A percentile compares a stretch with the other conserved stretches of the same genome.
phyloP scores from a whole-genome alignment of 352 stramenopile genomes.

The Nothophytophthora sp. region DNA sequence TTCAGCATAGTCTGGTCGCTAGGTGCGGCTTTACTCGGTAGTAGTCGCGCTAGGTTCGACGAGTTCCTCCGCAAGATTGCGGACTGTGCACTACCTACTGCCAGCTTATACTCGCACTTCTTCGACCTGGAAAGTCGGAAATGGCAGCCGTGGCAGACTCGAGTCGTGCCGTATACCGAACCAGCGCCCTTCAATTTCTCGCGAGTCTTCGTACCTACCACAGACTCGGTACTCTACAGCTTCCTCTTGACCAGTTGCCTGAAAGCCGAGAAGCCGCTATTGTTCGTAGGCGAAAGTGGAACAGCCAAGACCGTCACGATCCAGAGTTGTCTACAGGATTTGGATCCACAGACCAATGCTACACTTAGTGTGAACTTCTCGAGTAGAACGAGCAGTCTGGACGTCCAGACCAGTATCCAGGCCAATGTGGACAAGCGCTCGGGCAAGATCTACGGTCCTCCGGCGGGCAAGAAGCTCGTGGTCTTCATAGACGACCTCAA shows the following conservation, averaged over 20 bases:
- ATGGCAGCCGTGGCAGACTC: constrained; percentile 90
- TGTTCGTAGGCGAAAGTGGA: constrained; percentile 94
- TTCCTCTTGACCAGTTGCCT: constrained; percentile 90
- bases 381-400: constrained; percentile 90
- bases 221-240: constrained; percentile 94
- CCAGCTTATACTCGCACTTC: constrained; percentile 88
- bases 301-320: constrained; percentile 97
- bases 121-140: constrained; percentile 90
- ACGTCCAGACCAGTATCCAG: constrained; percentile 95
- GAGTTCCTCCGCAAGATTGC: constrained; percentile 91
- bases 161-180: constrained; percentile 89
- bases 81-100: constrained; percentile 72
- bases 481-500: constrained; percentile 97
- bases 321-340: constrained; percentile 90
- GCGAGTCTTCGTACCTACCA: constrained; percentile 96
- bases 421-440: constrained; percentile 96
- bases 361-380: constrained; percentile 93
- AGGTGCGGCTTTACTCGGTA: constrained; percentile 84
- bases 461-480: constrained; percentile 93
- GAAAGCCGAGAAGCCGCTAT: constrained; percentile 85
- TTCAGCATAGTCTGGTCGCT: constrained; percentile 95
- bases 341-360: constrained; percentile 70
- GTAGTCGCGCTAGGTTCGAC: constrained; percentile 85
- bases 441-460: constrained; percentile 94
- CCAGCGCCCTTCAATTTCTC: constrained; percentile 94